Evolutionary conservation across 2,329 filamentous ascomycete genomes (phyloP), one percentile per base, ranked within the genome.

Genomic region (Trichophyton equinum): DNA sequence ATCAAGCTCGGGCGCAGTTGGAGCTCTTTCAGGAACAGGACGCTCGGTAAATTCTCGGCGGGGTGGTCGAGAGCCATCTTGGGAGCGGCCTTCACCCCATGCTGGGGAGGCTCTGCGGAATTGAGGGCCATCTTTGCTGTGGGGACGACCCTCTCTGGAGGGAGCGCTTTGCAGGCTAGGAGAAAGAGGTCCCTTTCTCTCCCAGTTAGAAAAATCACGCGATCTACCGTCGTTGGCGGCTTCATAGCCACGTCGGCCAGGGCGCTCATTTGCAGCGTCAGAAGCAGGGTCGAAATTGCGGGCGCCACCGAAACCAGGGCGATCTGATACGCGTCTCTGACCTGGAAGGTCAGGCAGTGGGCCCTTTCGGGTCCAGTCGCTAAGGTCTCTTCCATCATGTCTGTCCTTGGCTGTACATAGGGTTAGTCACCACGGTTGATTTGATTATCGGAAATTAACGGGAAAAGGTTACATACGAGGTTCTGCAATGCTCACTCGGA

Each of bases 401-500:
- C 90, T 85, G 60, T 94, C 90, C 79, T 95, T 95, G 73, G 91
- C 91, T 96, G 68, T 96, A 68, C 3, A 36, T 33, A 20, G 15
- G 9, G 51, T 55, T 36, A 55, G 51, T 55, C n/a, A 36, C 13
- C 8, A 33, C 27, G 1, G 27, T 55, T 55, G 15, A 9, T 8
- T 13, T 47, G n/a, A 11, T 40, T 6, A 59, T 15, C 46, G 38
- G 61, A 36, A 62, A 56, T 58, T 40, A 18, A 27, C 36, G n/a
- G 15, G 2, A 44, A 70, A 66, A 20, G 15, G 46, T 57, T 55
- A 83, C 91, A 77, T 87, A 99, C 94, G 92, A 74, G 94, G 94
- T 79, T 99, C 95, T 58, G 94, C 95, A 72, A 99, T 86, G 79
- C 91, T 96, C 73, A 97, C 87, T 73, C 90, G 86, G 73, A 99